These are phyloP conservation scores for Aspergillus ustus DNA, from an alignment of 2,329 filamentous ascomycete species.

Conservation along the genomic window DNA sequence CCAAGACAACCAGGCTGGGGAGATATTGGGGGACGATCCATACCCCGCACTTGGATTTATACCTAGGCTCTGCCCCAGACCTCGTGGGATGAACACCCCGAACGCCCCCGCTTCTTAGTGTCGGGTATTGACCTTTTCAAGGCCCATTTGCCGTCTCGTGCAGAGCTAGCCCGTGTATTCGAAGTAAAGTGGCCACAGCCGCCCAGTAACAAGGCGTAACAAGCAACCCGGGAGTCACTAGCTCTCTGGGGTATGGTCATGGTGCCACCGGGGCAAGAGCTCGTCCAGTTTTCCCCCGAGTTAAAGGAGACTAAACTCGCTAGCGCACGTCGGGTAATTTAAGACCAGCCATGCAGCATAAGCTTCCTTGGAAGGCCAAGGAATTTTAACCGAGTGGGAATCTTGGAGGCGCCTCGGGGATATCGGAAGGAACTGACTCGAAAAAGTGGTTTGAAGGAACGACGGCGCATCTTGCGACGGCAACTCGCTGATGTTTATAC, in stretches of 20 bases:
- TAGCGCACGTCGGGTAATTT: not conserved
- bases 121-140: not conserved
- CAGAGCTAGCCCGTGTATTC: not conserved
- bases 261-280: not conserved
- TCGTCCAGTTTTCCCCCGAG: not conserved
- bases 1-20: not conserved
- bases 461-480: not conserved
- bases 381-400: not conserved
- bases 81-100: not conserved
- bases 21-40: not conserved
- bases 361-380: not conserved
- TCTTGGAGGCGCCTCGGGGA: not conserved
- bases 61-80: not conserved
- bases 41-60: conserved; percentile 3
- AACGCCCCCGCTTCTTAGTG: not conserved
- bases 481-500: not conserved
- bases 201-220: not conserved
- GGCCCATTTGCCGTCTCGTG: not conserved
- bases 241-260: too few relatives aligned
- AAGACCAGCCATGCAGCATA: not conserved
- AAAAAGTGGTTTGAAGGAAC: not conserved
- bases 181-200: not conserved
- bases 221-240: too few relatives aligned
- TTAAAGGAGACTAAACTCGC: not conserved
- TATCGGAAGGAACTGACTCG: not conserved